These are phyloP conservation scores for Penicillium sp. DNA, from an alignment of 2,329 filamentous ascomycete genomes.

Conservation along the genomic window DNA sequence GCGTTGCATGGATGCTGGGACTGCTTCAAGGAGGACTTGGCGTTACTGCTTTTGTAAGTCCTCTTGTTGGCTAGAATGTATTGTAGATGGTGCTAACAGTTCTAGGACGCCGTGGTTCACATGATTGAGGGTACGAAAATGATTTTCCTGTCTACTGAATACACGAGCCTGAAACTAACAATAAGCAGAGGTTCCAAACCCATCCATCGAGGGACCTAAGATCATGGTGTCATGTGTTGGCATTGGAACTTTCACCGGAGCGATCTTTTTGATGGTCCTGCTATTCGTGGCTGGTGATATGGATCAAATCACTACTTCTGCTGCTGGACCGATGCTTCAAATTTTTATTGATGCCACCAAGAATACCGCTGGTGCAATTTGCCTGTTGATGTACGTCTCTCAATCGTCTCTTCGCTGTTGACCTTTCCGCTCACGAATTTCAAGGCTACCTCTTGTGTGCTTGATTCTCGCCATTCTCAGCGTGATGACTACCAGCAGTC, in stretches of 20 bases:
- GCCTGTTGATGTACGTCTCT: slow-evolving; percentile 59
- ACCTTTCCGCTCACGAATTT: slow-evolving; percentile 13
- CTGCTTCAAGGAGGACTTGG: slow-evolving; percentile 55
- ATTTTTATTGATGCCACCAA: slow-evolving; percentile 66
- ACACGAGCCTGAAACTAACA: neutral
- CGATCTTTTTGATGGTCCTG: slow-evolving; percentile 63
- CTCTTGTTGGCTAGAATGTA: neutral
- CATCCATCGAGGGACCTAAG: slow-evolving; percentile 60
- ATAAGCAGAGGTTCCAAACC: slow-evolving; percentile 42
- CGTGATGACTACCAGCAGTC: slow-evolving; percentile 42
- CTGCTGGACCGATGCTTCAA: slow-evolving; percentile 62
- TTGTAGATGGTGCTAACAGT: slow-evolving; percentile 4
- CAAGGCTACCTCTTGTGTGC: slow-evolving; percentile 38
- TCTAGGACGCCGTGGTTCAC: slow-evolving; percentile 47
- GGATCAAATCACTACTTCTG: slow-evolving; percentile 57
- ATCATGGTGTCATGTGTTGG: slow-evolving; percentile 67
- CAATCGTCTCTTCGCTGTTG: too few relatives aligned
- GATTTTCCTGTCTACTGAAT: neutral
- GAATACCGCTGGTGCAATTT: slow-evolving; percentile 64
- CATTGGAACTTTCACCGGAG: slow-evolving; percentile 66
- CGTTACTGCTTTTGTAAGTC: slow-evolving; percentile 54
- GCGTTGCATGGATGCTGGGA: slow-evolving; percentile 54
- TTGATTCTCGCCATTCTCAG: slow-evolving; percentile 38
- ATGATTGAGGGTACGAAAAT: slow-evolving; percentile 50
- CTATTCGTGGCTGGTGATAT: slow-evolving; percentile 66